Conservation (phyloP, 768 basidiomycete genomes). For the Russula foetens region DNA sequence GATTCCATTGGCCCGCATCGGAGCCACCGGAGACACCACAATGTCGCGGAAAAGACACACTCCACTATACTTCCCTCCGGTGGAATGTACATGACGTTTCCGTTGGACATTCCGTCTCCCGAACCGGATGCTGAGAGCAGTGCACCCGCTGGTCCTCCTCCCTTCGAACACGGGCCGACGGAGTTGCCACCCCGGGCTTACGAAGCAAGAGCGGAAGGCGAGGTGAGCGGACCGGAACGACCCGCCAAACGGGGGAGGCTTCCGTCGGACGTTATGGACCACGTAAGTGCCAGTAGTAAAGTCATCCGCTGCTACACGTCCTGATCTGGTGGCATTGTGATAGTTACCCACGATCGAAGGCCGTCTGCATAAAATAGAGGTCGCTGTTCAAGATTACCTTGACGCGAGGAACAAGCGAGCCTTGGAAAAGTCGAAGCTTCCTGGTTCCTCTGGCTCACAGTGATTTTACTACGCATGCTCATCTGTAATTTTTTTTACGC, state of each 20-base stretch:
- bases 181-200: constrained; percentile 17
- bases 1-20: constrained; percentile 10
- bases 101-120: constrained; percentile 17
- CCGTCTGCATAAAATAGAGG: constrained; percentile 16
- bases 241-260: constrained; percentile 9
- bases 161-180: constrained; percentile 17
- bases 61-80: constrained; percentile 19
- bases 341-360: constrained; percentile 17
- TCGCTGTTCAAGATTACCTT: constrained; percentile 8
- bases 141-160: constrained; percentile 7
- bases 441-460: background rate
- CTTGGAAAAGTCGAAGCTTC: constrained; percentile 15
- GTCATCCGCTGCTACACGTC: background rate
- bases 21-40: constrained; percentile 15
- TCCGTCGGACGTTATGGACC: constrained; percentile 16
- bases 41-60: constrained; percentile 17
- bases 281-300: background rate
- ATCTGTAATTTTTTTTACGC: constrained; percentile 1
- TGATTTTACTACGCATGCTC: background rate
- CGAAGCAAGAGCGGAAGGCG: background rate
- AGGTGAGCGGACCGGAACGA: constrained; percentile 5
- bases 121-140: constrained; percentile 5
- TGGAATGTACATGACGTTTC: constrained; percentile 19
- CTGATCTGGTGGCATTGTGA: background rate
- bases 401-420: constrained; percentile 17